Base-by-base conservation (phyloP, 352 stramenopile species). In the Phytophthora citrophthora region DNA sequence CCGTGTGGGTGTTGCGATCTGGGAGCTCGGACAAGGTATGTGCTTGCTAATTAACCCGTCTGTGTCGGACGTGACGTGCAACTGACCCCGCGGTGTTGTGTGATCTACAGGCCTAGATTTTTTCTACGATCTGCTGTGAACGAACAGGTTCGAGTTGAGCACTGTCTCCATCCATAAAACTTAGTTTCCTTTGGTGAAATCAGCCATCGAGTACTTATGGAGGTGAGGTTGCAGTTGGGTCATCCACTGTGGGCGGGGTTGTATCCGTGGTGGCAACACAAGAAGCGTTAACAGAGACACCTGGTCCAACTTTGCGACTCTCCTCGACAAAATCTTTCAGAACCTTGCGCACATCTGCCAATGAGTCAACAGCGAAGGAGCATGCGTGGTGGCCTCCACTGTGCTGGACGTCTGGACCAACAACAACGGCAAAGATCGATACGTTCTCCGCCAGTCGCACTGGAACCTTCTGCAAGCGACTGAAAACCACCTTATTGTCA, bases 1-100 rank as follows among this genome's bases (percentile, higher is more conserved):
- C 12, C 68, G 77, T 31, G 80, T 88, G 23, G 83, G 86, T 5
- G 76, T 72, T 34, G 83, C 78, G 13, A 74, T 94, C 43, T 94
- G 86, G 86, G 86, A 94, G 44, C 79, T 94, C 52, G 86, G 86
- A 20, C 86, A 94, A 88, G 85, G 84, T 93, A 53, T 46, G 51
- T 51, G 2, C n/a, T 13, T 11, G 11, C 8, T 43, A 15, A 40
- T 34, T 51, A 34, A 9, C 29, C 7, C 24, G 23, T 2, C 23
- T 39, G 15, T 5, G 20, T 7, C 9, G 7, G 4, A 29, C 9
- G 34, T 23, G 4, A 29, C 9, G 34, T 23, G 7, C 12, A 39
- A 31, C 7, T 54, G 16, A 67, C n/a, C 31, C 40, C 23, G 27
- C 8, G 38, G 11, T 39, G n/a, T 64, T 63, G 11, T 61, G 31